Evolutionary conservation across 768 basidiomycete genomes (phyloP).

Genomic region (Serendipita indica): DNA sequence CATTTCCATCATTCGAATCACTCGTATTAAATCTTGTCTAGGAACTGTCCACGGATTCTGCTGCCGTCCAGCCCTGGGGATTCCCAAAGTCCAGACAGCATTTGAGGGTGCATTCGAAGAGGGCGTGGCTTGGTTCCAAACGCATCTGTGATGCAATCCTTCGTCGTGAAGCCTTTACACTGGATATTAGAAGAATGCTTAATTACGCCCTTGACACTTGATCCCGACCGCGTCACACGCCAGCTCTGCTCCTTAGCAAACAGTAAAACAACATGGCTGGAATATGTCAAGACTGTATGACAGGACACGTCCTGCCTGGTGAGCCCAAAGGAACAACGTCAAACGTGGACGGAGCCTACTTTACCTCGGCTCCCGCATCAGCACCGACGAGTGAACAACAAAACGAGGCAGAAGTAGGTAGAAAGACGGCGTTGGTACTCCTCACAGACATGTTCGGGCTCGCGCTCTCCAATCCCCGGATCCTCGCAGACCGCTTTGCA

Average conservation of each 20-base stretch:
- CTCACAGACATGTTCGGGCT: conserved; percentile 46
- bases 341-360: neutral
- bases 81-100: conserved; percentile 30
- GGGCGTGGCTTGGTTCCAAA: conserved; percentile 29
- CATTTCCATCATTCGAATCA: neutral
- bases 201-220: too few relatives aligned
- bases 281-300: conserved; percentile 24
- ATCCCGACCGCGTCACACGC: too few relatives aligned
- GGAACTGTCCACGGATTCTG: conserved; percentile 38
- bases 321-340: neutral
- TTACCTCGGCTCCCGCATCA: conserved; percentile 13
- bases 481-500: conserved; percentile 42
- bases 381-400: conserved; percentile 30
- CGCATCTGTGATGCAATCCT: too few relatives aligned
- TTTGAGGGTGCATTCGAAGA: conserved; percentile 33
- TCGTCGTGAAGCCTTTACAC: too few relatives aligned
- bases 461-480: conserved; percentile 35
- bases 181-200: too few relatives aligned
- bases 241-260: too few relatives aligned
- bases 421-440: conserved; percentile 32
- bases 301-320: conserved; percentile 29
- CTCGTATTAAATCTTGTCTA: conserved; percentile 15
- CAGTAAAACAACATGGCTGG: neutral
- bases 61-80: conserved; percentile 29
- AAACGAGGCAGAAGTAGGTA: conserved; percentile 14